Conservation (phyloP, 106 monocot genomes). For the Vanilla planifolia region DNA sequence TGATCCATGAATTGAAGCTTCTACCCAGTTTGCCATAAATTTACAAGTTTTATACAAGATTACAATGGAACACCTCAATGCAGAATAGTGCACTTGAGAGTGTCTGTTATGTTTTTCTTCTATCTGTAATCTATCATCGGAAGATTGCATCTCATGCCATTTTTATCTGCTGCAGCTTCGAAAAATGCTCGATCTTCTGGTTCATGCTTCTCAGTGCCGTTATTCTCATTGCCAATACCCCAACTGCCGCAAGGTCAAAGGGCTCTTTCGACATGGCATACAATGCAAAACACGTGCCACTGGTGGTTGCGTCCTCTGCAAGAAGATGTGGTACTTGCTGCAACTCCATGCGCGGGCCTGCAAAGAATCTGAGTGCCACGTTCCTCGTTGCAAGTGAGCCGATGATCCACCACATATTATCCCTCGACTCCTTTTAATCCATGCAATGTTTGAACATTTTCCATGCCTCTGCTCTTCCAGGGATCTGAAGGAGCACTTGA, state of each 20-base stretch:
- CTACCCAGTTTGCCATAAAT: too few relatives aligned
- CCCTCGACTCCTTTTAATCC: neutral
- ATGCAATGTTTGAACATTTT: neutral
- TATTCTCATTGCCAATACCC: slow-evolving; percentile 70
- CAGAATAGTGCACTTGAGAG: too few relatives aligned
- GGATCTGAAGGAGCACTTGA: slow-evolving; percentile 77
- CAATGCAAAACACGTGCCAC: slow-evolving; percentile 62
- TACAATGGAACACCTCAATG: too few relatives aligned
- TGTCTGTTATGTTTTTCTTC: too few relatives aligned
- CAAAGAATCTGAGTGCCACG: slow-evolving; percentile 75
- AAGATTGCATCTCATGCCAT: neutral
- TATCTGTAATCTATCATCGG: too few relatives aligned
- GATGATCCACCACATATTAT: neutral
- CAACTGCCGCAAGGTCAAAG: slow-evolving; percentile 92
- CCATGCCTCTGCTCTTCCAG: slow-evolving; percentile 15
- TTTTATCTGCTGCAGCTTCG: slow-evolving; percentile 52
- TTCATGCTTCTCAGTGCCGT: slow-evolving; percentile 90
- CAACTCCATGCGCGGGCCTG: slow-evolving; percentile 93
- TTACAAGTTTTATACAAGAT: too few relatives aligned
- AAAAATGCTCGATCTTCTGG: slow-evolving; percentile 94
- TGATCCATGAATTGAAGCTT: too few relatives aligned
- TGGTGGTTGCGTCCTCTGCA: slow-evolving; percentile 78
- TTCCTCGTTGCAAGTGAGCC: slow-evolving; percentile 83
- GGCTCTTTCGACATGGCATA: slow-evolving; percentile 86
- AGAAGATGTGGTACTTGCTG: slow-evolving; percentile 95